Conservation (phyloP, 164 flowering plant species). For the Hamamelis virginiana region DNA sequence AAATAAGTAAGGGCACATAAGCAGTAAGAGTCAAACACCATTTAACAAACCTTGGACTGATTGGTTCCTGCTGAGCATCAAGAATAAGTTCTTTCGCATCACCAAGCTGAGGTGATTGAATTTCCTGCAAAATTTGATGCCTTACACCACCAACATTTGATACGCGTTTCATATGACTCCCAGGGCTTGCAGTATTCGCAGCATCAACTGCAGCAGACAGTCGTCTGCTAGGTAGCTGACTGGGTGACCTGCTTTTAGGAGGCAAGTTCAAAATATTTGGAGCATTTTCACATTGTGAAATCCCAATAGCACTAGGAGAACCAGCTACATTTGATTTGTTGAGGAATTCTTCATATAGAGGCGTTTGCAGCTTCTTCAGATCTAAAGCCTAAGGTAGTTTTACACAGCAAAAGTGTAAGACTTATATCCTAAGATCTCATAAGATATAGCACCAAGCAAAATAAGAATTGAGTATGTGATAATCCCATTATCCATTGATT, state of each 20-base stretch:
- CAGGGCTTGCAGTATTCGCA: conserved; percentile 36
- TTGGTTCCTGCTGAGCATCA: conserved; percentile 39
- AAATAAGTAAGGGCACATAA: background rate
- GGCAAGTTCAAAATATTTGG: conserved; percentile 42
- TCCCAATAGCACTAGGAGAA: conserved; percentile 24
- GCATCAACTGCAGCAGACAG: conserved; percentile 35
- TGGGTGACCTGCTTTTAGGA: conserved; percentile 62
- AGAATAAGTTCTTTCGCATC: conserved; percentile 32
- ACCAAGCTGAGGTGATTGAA: conserved; percentile 32
- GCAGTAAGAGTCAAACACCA: background rate
- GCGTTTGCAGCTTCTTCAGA: conserved; percentile 67
- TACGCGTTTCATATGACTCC: conserved; percentile 30
- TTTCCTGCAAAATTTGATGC: conserved; percentile 32
- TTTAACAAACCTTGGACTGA: conserved; percentile 45
- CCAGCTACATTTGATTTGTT: conserved; percentile 49
- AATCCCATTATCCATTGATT: background rate
- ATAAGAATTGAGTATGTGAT: background rate
- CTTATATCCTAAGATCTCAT: background rate
- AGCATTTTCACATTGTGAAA: conserved; percentile 31
- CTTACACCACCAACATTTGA: conserved; percentile 33
- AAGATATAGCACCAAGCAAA: background rate
- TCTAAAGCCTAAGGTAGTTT: conserved; percentile 52
- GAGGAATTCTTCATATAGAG: conserved; percentile 62
- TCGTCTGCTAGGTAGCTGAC: conserved; percentile 33
- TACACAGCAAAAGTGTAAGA: background rate